Evolutionary conservation across 805 yeast genomes (phyloP).

Genomic region (Lipomyces starkeyi): DNA sequence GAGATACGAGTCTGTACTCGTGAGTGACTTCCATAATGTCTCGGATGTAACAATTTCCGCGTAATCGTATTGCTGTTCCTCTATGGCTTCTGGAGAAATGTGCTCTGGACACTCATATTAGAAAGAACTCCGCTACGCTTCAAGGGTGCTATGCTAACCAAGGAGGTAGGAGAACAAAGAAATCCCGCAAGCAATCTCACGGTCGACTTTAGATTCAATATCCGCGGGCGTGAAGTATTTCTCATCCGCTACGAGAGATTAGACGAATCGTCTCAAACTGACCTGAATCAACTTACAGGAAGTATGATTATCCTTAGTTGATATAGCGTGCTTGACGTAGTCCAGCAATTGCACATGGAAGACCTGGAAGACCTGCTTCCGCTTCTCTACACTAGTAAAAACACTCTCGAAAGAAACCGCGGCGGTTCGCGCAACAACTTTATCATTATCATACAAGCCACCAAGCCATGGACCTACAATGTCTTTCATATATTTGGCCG

Average conservation of each 20-base stretch:
- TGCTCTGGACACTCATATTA: slow-evolving; percentile 7
- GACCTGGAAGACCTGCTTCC: slow-evolving; percentile 63
- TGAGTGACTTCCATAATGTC: slow-evolving; percentile 29
- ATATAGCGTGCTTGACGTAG: slow-evolving; percentile 58
- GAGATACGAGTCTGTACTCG: slow-evolving; percentile 27
- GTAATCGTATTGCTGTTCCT: slow-evolving; percentile 28
- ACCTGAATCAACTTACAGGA: slow-evolving; percentile 12
- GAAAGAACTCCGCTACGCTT: not conserved
- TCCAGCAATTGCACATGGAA: slow-evolving; percentile 63
- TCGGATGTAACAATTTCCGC: slow-evolving; percentile 32
- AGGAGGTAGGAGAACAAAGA: slow-evolving; percentile 27
- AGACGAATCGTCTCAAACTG: not conserved
- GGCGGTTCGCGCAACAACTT: slow-evolving; percentile 61
- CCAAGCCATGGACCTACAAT: slow-evolving; percentile 75
- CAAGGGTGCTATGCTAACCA: slow-evolving; percentile 13
- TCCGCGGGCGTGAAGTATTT: slow-evolving; percentile 33
- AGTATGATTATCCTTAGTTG: slow-evolving; percentile 20
- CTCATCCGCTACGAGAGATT: slow-evolving; percentile 25
- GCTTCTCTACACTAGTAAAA: slow-evolving; percentile 62
- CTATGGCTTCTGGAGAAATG: slow-evolving; percentile 24
- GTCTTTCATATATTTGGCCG: slow-evolving; percentile 70
- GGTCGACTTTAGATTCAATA: slow-evolving; percentile 17
- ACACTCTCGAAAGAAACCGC: slow-evolving; percentile 54
- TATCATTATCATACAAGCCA: slow-evolving; percentile 74
- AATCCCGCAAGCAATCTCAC: slow-evolving; percentile 33